These are phyloP conservation scores for Piper longum DNA, from an alignment of 164 flowering plant genomes.

Conservation along the genomic window DNA sequence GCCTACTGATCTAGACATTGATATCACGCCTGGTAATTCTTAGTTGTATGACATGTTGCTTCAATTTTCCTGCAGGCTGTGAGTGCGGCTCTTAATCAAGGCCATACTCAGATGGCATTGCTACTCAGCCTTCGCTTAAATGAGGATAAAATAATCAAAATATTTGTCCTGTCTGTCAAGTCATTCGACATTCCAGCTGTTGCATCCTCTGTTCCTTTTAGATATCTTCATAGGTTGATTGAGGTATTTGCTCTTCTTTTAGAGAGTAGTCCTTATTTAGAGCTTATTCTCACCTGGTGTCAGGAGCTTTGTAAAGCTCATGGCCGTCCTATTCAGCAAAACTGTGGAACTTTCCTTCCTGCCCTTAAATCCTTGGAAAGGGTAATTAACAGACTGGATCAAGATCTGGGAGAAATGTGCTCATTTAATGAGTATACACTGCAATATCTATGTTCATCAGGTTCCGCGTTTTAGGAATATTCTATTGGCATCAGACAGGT, in stretches of 20 bases:
- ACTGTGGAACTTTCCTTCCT: slow-evolving; percentile 66
- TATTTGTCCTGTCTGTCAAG: slow-evolving; percentile 55
- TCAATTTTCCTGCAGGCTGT: slow-evolving; percentile 42
- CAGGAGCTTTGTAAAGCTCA: slow-evolving; percentile 88
- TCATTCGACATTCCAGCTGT: slow-evolving; percentile 62
- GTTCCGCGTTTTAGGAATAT: neutral
- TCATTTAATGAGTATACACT: slow-evolving; percentile 84
- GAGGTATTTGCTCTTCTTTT: slow-evolving; percentile 75
- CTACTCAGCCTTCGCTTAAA: slow-evolving; percentile 79
- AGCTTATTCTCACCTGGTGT: slow-evolving; percentile 78
- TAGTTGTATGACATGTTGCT: neutral
- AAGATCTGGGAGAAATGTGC: slow-evolving; percentile 84
- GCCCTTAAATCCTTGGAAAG: slow-evolving; percentile 77
- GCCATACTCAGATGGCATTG: slow-evolving; percentile 52
- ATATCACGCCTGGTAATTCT: slow-evolving; percentile 61
- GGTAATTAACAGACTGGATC: slow-evolving; percentile 64
- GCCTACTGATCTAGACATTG: slow-evolving; percentile 96
- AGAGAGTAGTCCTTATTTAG: slow-evolving; percentile 76
- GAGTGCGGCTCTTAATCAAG: slow-evolving; percentile 56
- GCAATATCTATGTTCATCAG: slow-evolving; percentile 53
- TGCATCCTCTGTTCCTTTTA: slow-evolving; percentile 55
- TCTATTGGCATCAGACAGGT: too few relatives aligned
- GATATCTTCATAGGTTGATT: slow-evolving; percentile 66
- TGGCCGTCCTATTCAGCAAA: slow-evolving; percentile 64
- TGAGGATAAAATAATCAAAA: slow-evolving; percentile 69